Percentiles rank a stretch among this genome's conserved stretches.
phyloP scores from a whole-genome alignment of 2,329 filamentous ascomycete genomes.

The Fusarium chuoi region DNA sequence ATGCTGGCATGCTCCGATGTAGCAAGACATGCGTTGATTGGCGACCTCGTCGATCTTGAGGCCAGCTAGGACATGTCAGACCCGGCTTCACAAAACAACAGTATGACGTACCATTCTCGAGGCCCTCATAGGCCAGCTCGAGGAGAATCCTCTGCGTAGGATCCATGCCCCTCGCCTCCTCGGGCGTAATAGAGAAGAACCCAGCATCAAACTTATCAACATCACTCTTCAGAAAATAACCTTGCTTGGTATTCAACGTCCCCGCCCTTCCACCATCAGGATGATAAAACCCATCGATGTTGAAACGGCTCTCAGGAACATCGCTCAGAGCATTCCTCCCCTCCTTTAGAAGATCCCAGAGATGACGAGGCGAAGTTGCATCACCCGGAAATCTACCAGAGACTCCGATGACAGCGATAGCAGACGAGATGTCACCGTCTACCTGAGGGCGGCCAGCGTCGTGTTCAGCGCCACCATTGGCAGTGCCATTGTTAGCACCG shows the following conservation, averaged over 20 bases:
- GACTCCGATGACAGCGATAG: slow-evolving; percentile 3
- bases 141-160: slow-evolving; percentile 2
- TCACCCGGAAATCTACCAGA: slow-evolving; percentile 4
- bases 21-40: slow-evolving; percentile 5
- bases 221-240: background rate
- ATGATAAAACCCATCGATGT: background rate
- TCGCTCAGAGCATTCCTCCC: background rate
- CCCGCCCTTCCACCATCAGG: background rate
- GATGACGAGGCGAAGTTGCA: slow-evolving; percentile 1
- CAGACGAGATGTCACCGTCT: background rate
- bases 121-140: background rate
- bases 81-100: background rate
- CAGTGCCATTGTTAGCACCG: background rate
- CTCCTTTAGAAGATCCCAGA: background rate
- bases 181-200: background rate
- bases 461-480: background rate
- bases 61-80: background rate
- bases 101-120: background rate
- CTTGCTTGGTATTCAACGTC: background rate
- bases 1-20: slow-evolving; percentile 4
- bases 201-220: background rate
- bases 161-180: slow-evolving; percentile 4
- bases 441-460: background rate
- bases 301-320: background rate
- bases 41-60: background rate